Evolutionary conservation across 306 rosid species (phyloP).

Genomic region (Trichosanthes truncata): DNA sequence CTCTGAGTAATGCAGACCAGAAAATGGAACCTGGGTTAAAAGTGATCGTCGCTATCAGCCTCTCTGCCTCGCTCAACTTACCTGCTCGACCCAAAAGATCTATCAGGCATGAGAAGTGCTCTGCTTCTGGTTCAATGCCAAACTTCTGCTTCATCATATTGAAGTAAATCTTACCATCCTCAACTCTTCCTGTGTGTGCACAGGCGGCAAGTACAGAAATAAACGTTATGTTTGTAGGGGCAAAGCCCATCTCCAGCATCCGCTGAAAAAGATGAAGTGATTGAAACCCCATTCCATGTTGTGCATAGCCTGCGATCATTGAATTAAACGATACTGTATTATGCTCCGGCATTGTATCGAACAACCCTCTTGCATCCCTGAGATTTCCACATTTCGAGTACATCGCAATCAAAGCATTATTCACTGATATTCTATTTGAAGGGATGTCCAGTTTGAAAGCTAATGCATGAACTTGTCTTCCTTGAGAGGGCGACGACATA

Average conservation of each 20-base stretch:
- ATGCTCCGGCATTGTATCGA: constrained; percentile 16
- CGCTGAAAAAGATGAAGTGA: constrained; percentile 47
- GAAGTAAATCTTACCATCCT: constrained; percentile 61
- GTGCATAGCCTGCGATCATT: constrained; percentile 1
- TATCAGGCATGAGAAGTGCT: constrained; percentile 1
- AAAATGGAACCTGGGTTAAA: constrained; percentile 48
- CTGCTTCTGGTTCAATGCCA: constrained; percentile 16
- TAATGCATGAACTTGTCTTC: constrained; percentile 65
- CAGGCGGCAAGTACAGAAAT: constrained; percentile 1
- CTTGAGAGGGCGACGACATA: constrained; percentile 62
- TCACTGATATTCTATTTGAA: constrained; percentile 25
- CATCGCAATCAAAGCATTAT: constrained; percentile 71
- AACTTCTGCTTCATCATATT: constrained; percentile 56
- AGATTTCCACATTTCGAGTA: constrained; percentile 79
- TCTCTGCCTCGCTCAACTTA: background rate
- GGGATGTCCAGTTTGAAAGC: constrained; percentile 14
- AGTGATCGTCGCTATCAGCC: constrained; percentile 54
- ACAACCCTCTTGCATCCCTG: constrained; percentile 55
- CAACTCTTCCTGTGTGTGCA: constrained; percentile 10
- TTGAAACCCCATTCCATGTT: constrained; percentile 43
- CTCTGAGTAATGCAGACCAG: constrained; percentile 83
- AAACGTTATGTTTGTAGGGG: constrained; percentile 30
- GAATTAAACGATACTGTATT: constrained; percentile 39
- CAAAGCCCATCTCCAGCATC: constrained; percentile 45
- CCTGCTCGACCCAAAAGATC: constrained; percentile 10